Evolutionary conservation across 805 yeast species (phyloP), one percentile per base, ranked within the genome.

Genomic region (Torulaspora maleeae): DNA sequence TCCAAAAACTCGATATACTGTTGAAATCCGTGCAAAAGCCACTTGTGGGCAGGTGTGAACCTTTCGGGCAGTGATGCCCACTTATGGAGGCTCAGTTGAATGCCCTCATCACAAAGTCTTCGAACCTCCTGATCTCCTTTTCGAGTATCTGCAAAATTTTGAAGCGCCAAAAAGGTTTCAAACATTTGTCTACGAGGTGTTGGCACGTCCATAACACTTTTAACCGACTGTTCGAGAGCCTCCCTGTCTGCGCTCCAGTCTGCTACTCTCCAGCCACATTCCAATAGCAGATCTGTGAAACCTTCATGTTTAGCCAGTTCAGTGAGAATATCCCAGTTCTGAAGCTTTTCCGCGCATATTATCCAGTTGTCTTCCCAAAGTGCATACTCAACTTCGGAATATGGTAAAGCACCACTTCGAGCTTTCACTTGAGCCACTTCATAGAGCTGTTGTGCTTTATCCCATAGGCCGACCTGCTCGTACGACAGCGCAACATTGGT

Each of bases 301-400:
- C 97, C 97, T 71, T 95, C 99, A 60, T 95, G 98, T 56, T 91
- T 89, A 2, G 99, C 97, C 25, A 95, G 73, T 58, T 93, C 99
- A 0, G 99, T 91, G 48, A 93, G 72, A 38, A 93, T 83, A 60
- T 93, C 99, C 99, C 99, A 93, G 53, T 93, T 97, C 61, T 93
- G 99, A 33, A 93, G 71, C 64, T 91, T 91, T 61, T 93, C 97
- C 3, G 99, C 96, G 71, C 99, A 90, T 30, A 86, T 69, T 45
- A 93, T 89, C 99, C 99, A 93, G 59, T 90, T 95, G 61, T 93
- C 99, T 68, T 95, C 99, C 99, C 99, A 93, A 27, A 93, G 72
- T 0, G 93, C 82, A 58, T 93, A 93, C 61, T 93, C 99, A 1
- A 95, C 79, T 60, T 93, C 97, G 22, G 96, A 88, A 61, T 87